These are phyloP conservation scores for Pseudognaphalium luteoalbum DNA, from an alignment of 129 eudicot species.

Conservation along the genomic window DNA sequence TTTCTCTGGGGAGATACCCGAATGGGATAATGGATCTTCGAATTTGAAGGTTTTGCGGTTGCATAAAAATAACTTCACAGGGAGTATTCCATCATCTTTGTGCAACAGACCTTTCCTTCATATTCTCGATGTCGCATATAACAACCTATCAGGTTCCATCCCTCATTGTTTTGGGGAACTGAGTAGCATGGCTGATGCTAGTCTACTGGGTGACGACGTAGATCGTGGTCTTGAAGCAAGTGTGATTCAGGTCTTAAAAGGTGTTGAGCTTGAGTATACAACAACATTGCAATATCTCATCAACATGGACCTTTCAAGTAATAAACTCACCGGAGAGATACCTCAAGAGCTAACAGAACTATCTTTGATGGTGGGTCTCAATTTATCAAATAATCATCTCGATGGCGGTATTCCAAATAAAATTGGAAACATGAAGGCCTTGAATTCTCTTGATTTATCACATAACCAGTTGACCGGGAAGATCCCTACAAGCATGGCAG, in stretches of 20 bases:
- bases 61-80: constrained; percentile 7
- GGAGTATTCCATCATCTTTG: constrained; percentile 11
- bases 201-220: too few relatives aligned
- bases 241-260: background rate
- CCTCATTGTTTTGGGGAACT: background rate
- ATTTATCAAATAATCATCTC: background rate
- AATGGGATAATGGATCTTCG: background rate
- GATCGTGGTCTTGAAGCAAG: background rate
- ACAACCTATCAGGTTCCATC: background rate
- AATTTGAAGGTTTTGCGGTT: background rate
- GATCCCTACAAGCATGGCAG: constrained; percentile 17
- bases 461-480: constrained; percentile 13
- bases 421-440: constrained; percentile 16
- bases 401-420: background rate
- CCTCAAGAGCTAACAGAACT: background rate
- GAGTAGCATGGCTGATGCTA: background rate
- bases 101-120: background rate
- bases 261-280: background rate
- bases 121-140: background rate
- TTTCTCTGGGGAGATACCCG: background rate
- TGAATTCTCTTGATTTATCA: constrained; percentile 23
- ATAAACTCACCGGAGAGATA: background rate
- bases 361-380: background rate
- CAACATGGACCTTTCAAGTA: constrained; percentile 12
- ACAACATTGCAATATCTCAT: background rate